Evolutionary conservation across 345 rosid species (phyloP).

Genomic region (Pistacia vera): DNA sequence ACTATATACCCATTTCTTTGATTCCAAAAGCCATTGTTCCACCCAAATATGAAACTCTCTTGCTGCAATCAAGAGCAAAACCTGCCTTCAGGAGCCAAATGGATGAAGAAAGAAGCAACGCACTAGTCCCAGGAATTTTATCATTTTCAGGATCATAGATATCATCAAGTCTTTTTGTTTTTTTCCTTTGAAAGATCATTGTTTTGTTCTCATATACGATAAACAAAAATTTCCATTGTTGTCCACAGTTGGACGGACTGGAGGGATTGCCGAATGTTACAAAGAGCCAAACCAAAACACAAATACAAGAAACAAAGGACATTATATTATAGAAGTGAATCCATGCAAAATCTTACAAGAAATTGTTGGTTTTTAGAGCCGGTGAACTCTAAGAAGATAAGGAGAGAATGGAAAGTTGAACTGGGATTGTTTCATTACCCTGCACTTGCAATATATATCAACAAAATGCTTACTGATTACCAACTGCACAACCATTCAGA

Average conservation of each 20-base stretch:
- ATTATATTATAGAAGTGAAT: not conserved
- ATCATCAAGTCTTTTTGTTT: slow-evolving; percentile 6
- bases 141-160: slow-evolving; percentile 13
- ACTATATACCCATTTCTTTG: slow-evolving; percentile 20
- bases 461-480: no score
- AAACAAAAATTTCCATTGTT: not conserved
- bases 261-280: not conserved
- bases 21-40: slow-evolving; percentile 24
- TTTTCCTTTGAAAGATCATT: not conserved
- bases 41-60: not conserved
- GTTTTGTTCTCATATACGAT: not conserved
- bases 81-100: not conserved
- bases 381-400: no score
- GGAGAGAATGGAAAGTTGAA: no score
- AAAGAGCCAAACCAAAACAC: slow-evolving; percentile 1
- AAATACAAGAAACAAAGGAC: not conserved
- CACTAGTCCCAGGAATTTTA: not conserved
- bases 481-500: no score
- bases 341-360: slow-evolving; percentile 1
- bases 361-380: no score
- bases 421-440: no score
- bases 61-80: not conserved
- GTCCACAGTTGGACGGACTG: not conserved
- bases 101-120: not conserved
- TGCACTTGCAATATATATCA: no score